Conservation (phyloP, 495 filamentous ascomycete species). For the Massariosphaeria phaeospora region DNA sequence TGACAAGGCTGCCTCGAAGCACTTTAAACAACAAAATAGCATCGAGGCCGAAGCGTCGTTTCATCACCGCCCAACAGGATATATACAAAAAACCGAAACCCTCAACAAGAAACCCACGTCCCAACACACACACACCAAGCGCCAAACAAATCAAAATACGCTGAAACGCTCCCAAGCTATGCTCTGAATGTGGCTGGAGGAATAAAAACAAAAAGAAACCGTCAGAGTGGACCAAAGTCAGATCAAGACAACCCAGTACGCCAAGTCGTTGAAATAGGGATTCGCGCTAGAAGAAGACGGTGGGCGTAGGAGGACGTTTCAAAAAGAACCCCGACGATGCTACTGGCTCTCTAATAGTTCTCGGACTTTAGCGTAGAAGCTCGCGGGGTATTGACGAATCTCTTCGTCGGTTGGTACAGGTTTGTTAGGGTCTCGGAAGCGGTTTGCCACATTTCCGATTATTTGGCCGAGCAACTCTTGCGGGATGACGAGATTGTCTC, state of each 20-base stretch:
- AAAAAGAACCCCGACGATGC: not conserved
- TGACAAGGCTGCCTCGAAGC: too few species aligned
- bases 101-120: too few species aligned
- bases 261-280: not conserved
- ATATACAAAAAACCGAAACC: too few species aligned
- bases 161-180: too few species aligned
- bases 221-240: too few species aligned
- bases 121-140: too few species aligned
- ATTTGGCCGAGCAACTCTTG: slow-evolving; percentile 73
- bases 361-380: slow-evolving; percentile 61
- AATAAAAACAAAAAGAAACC: too few species aligned
- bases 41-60: too few species aligned
- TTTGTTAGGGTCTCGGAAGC: slow-evolving; percentile 56
- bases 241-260: not conserved
- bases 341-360: slow-evolving; percentile 48
- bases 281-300: not conserved
- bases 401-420: slow-evolving; percentile 68
- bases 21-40: too few species aligned
- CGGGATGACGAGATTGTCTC: slow-evolving; percentile 63
- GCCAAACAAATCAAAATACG: too few species aligned
- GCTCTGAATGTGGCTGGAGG: too few species aligned
- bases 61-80: too few species aligned
- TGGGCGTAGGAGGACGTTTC: not conserved
- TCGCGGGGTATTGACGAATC: slow-evolving; percentile 62
- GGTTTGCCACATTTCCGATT: slow-evolving; percentile 67